These are phyloP conservation scores for Porphyridium purpureum DNA, from an alignment of 23 red algal genomes.

Conservation along the genomic window DNA sequence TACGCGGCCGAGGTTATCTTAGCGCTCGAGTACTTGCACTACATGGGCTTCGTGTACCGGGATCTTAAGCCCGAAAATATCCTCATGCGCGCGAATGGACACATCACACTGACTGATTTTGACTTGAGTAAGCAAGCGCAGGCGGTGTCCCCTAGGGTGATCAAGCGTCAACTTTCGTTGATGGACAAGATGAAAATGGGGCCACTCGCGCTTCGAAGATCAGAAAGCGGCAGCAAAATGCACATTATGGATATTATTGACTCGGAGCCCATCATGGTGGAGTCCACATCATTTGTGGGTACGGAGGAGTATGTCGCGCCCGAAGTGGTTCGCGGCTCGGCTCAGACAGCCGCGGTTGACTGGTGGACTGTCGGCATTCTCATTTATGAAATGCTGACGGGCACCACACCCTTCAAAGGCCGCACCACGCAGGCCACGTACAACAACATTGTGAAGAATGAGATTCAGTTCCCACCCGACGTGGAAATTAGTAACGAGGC, in stretches of 20 bases:
- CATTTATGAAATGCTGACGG: slow-evolving; percentile 72
- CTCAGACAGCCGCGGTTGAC: slow-evolving; percentile 22
- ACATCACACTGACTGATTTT: slow-evolving; percentile 47
- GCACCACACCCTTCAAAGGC: slow-evolving; percentile 86
- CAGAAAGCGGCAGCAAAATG: neutral
- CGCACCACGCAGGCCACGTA: slow-evolving; percentile 61
- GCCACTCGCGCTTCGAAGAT: neutral
- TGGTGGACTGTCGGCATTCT: slow-evolving; percentile 54
- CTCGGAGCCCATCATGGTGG: slow-evolving; percentile 39
- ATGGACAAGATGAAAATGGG: slow-evolving; percentile 19
- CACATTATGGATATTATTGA: slow-evolving; percentile 56
- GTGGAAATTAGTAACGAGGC: slow-evolving; percentile 51
- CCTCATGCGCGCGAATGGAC: slow-evolving; percentile 42
- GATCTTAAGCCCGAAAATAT: slow-evolving; percentile 66
- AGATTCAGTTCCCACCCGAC: slow-evolving; percentile 46
- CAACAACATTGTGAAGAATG: slow-evolving; percentile 76
- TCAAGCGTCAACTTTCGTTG: slow-evolving; percentile 14
- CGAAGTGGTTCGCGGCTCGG: slow-evolving; percentile 25
- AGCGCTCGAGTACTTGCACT: slow-evolving; percentile 45
- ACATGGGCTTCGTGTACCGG: slow-evolving; percentile 39
- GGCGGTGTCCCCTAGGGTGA: slow-evolving; percentile 19
- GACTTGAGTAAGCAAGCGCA: slow-evolving; percentile 42
- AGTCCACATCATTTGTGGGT: slow-evolving; percentile 63
- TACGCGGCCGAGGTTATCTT: slow-evolving; percentile 44
- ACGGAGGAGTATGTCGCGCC: slow-evolving; percentile 64